Conservation (phyloP, 2,329 filamentous ascomycete species). For the Aspergillus sojae region DNA sequence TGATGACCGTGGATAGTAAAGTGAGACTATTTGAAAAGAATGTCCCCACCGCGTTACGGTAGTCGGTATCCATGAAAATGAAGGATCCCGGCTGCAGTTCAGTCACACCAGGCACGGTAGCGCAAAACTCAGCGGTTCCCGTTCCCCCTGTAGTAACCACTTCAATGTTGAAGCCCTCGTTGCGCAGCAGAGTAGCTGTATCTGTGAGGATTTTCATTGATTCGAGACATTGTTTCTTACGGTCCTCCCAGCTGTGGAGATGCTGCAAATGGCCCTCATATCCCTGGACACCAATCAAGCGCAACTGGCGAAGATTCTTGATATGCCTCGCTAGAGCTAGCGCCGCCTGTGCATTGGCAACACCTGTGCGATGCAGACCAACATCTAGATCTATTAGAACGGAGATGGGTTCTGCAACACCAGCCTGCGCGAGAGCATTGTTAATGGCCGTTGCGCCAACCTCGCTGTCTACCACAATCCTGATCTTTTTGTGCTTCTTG, state of each 20-base stretch:
- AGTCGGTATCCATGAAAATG: conserved; percentile 62
- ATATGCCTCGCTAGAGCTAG: conserved; percentile 45
- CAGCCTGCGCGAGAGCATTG: conserved; percentile 40
- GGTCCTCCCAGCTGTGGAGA: conserved; percentile 48
- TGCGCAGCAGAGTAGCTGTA: conserved; percentile 47
- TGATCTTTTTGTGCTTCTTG: conserved; percentile 39
- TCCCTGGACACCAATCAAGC: conserved; percentile 54
- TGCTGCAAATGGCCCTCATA: conserved; percentile 60
- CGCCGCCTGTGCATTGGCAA: conserved; percentile 47
- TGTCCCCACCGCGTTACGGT: conserved; percentile 54
- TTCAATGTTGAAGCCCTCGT: conserved; percentile 48
- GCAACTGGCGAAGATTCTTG: conserved; percentile 39
- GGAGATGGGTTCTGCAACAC: conserved; percentile 42
- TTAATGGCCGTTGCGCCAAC: conserved; percentile 51
- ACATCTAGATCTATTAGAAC: conserved; percentile 55
- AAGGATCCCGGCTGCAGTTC: conserved; percentile 60
- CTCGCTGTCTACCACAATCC: conserved; percentile 54
- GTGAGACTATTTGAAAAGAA: conserved; percentile 55
- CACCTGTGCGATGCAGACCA: conserved; percentile 54
- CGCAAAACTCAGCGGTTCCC: conserved; percentile 58
- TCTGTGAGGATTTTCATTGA: conserved; percentile 50
- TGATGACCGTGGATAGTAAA: conserved; percentile 53
- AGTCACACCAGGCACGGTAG: conserved; percentile 53
- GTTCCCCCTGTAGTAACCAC: conserved; percentile 58
- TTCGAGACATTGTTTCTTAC: conserved; percentile 47